A percentile compares a stretch with the other conserved stretches of the same genome.
phyloP scores from a whole-genome alignment of 257 asterid genomes.

The Phtheirospermum japonicum region DNA sequence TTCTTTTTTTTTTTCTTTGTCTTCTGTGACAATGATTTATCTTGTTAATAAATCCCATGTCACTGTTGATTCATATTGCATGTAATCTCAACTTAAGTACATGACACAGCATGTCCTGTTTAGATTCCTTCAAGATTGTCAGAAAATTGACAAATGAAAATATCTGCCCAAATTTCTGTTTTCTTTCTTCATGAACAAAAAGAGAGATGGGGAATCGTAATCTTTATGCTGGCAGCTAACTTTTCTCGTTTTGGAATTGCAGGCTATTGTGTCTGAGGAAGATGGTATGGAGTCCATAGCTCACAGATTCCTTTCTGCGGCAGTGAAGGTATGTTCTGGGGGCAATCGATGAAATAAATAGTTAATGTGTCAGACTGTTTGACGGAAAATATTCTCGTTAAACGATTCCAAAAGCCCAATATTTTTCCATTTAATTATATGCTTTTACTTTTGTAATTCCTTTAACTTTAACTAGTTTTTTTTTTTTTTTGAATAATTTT shows the following conservation, averaged over 20 bases:
- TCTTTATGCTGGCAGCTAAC: conserved; percentile 20
- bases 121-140: not conserved
- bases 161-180: not conserved
- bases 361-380: too few relatives aligned
- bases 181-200: not conserved
- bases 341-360: conserved; percentile 1
- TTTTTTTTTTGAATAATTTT: too few relatives aligned
- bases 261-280: conserved; percentile 91
- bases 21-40: too few relatives aligned
- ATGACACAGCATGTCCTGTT: not conserved
- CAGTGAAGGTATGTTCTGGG: conserved; percentile 66
- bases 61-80: conserved; percentile 6
- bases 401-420: not conserved
- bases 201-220: not conserved
- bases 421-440: too few relatives aligned
- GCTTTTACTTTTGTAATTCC: too few relatives aligned
- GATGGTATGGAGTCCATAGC: conserved; percentile 97
- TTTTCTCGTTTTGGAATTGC: conserved; percentile 34
- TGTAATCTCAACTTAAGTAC: conserved; percentile 3
- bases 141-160: not conserved
- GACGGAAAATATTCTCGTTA: not conserved
- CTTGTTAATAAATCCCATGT: too few relatives aligned
- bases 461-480: too few relatives aligned
- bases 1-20: not conserved
- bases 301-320: conserved; percentile 95